Percentiles rank a stretch among this genome's conserved stretches.
These are phyloP conservation scores for Pichia ethanolica DNA, from an alignment of 805 yeast species.

Conservation along the genomic window DNA sequence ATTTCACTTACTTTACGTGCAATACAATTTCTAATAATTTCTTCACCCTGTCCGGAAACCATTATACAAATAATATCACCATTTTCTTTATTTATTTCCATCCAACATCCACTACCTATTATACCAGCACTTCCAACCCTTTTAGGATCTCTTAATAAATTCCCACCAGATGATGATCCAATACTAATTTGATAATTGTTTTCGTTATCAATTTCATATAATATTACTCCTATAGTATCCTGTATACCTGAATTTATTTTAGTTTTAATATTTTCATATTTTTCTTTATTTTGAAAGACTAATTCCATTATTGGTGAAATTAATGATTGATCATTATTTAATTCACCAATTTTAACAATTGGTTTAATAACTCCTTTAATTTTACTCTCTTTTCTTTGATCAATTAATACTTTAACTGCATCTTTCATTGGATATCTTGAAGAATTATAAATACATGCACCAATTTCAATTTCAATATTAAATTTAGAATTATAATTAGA, in stretches of 20 bases:
- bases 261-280: background rate
- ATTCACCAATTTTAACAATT: background rate
- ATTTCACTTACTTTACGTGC: background rate
- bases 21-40: background rate
- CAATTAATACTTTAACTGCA: background rate
- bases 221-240: constrained; percentile 1
- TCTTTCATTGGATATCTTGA: constrained; percentile 1
- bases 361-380: background rate
- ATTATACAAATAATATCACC: background rate
- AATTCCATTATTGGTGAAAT: background rate
- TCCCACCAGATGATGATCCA: constrained; percentile 3
- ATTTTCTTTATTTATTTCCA: background rate
- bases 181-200: background rate
- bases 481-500: too few relatives aligned
- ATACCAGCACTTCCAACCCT: constrained; percentile 3
- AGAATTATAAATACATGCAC: constrained; percentile 1
- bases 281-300: too few relatives aligned
- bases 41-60: constrained; percentile 4
- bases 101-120: constrained; percentile 3
- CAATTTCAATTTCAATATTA: background rate
- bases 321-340: background rate
- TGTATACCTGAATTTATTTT: background rate
- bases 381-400: background rate
- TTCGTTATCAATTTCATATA: background rate
- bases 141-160: background rate